Percentiles rank a stretch among this genome's conserved stretches.
Evolutionary conservation across 352 stramenopile genomes (phyloP).

Genomic region (Hyaloperonospora arabidopsidis): DNA sequence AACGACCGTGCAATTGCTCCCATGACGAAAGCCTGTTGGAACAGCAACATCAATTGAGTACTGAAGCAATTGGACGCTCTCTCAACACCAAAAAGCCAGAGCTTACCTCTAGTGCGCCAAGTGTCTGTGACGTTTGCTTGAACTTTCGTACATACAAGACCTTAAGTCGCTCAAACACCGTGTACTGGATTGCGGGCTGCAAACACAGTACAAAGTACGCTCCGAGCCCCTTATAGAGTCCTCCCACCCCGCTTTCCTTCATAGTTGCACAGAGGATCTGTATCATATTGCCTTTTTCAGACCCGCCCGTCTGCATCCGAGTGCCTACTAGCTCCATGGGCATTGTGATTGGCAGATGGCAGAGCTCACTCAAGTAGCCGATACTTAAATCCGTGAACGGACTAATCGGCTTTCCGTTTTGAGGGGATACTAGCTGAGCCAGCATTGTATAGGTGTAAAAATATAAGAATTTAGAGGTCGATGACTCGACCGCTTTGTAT

Average conservation of each 20-base stretch:
- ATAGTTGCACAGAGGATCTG: conserved; percentile 59
- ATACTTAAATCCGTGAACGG: conserved; percentile 67
- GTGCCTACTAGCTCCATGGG: conserved; percentile 87
- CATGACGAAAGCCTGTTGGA: conserved; percentile 88
- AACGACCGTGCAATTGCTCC: conserved; percentile 90
- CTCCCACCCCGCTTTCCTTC: conserved; percentile 53
- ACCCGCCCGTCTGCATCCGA: conserved; percentile 59
- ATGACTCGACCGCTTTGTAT: conserved; percentile 80
- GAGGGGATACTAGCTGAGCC: conserved; percentile 47
- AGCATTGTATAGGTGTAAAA: conserved; percentile 87
- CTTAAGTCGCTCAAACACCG: conserved; percentile 90
- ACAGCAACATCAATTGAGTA: conserved; percentile 3
- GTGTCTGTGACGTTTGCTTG: conserved; percentile 46
- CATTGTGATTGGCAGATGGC: conserved; percentile 73
- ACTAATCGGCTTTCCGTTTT: conserved; percentile 51
- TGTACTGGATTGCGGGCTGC: conserved; percentile 96
- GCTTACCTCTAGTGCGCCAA: conserved; percentile 61
- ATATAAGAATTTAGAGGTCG: conserved; percentile 85
- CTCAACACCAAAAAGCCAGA: not conserved
- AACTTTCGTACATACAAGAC: conserved; percentile 55
- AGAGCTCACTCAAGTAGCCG: conserved; percentile 77
- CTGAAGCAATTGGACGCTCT: too few relatives aligned
- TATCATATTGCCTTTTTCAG: conserved; percentile 37
- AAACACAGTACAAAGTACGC: conserved; percentile 93
- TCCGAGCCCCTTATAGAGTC: conserved; percentile 85